Conservation (phyloP, 306 rosid genomes). For the Gastrolobium villosum region DNA sequence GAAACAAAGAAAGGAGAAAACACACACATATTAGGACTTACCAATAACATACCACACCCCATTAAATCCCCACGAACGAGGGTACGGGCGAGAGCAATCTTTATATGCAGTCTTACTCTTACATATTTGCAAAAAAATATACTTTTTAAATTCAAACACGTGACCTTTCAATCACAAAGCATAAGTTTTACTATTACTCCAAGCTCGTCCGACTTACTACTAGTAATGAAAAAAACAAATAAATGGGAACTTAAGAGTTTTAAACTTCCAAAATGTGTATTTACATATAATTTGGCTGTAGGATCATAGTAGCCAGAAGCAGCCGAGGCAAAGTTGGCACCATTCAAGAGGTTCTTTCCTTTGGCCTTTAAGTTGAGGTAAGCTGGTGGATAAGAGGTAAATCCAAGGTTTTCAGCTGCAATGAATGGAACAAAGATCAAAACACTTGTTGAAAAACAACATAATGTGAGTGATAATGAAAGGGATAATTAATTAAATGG, state of each 20-base stretch:
- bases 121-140: no score
- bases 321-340: slow-evolving; percentile 77
- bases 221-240: not conserved
- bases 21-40: not conserved
- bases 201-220: no score
- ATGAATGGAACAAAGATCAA: slow-evolving; percentile 34
- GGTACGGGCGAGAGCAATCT: no score
- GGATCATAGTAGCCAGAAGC: slow-evolving; percentile 74
- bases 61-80: no score
- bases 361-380: slow-evolving; percentile 54
- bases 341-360: slow-evolving; percentile 55
- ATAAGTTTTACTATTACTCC: no score
- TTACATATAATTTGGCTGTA: slow-evolving; percentile 78
- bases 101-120: no score
- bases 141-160: no score
- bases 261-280: not conserved
- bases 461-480: not conserved
- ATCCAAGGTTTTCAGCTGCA: slow-evolving; percentile 67
- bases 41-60: not conserved
- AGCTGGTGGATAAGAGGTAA: slow-evolving; percentile 61
- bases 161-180: no score
- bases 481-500: not conserved
- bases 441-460: slow-evolving; percentile 24
- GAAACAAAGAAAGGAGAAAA: not conserved
- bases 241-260: not conserved